These are phyloP conservation scores for Camellia sinensis DNA, from an alignment of 148 eudicot species.

Conservation along the genomic window DNA sequence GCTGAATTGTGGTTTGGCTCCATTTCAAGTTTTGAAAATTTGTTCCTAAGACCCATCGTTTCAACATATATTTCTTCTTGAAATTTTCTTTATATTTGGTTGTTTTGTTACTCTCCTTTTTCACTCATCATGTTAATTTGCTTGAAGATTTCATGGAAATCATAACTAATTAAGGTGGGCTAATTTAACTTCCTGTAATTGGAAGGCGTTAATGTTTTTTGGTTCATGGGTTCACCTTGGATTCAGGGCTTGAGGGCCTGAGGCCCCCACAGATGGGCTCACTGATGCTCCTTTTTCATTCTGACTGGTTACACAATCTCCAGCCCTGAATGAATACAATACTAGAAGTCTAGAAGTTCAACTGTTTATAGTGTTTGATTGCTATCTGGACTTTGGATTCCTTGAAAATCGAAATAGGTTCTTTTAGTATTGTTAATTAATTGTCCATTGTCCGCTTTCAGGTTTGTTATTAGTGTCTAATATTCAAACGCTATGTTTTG, in stretches of 20 bases:
- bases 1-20: constrained; percentile 14
- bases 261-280: no score
- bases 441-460: not conserved
- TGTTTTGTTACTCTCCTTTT: not conserved
- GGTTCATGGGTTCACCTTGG: not conserved
- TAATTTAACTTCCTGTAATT: not conserved
- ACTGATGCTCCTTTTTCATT: not conserved
- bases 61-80: not conserved
- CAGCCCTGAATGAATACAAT: not conserved
- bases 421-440: not conserved
- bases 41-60: not conserved
- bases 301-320: not conserved
- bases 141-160: not conserved
- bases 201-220: not conserved
- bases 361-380: not conserved
- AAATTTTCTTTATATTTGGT: not conserved
- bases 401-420: not conserved
- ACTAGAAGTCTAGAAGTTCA: not conserved
- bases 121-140: not conserved
- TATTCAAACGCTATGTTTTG: constrained; percentile 12
- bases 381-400: not conserved
- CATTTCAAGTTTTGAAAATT: not conserved
- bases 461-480: not conserved
- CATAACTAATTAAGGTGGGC: not conserved
- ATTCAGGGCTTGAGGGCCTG: not conserved